These are phyloP conservation scores for Aspergillus clavatus DNA, from an alignment of 2,329 filamentous ascomycete species.

Conservation along the genomic window DNA sequence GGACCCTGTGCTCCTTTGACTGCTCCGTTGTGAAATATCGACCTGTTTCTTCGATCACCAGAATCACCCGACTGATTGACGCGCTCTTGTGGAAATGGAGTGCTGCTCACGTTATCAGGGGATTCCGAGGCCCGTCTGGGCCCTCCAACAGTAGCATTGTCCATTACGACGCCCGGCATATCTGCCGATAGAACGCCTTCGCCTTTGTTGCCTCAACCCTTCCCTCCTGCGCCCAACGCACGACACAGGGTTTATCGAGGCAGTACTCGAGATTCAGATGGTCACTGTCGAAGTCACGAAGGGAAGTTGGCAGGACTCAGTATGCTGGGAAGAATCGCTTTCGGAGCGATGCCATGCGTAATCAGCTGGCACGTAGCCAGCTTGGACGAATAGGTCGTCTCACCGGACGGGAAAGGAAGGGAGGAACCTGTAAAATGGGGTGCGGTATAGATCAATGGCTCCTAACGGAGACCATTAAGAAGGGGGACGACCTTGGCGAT, in stretches of 20 bases:
- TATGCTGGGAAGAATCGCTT: conserved; percentile 13
- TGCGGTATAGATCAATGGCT: no score
- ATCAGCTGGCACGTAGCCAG: conserved; percentile 5
- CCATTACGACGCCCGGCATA: conserved; percentile 43
- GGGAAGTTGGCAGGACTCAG: conserved; percentile 19
- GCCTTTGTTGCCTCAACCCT: conserved; percentile 19
- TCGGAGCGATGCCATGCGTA: conserved; percentile 26
- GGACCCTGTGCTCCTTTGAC: conserved; percentile 10
- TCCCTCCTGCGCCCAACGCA: conserved; percentile 28
- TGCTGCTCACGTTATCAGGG: conserved; percentile 24
- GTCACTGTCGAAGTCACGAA: conserved; percentile 22
- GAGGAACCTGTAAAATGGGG: background rate
- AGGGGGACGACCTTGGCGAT: no score
- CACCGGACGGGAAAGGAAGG: background rate
- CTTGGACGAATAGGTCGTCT: background rate
- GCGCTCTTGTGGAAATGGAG: conserved; percentile 12
- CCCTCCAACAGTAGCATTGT: conserved; percentile 30
- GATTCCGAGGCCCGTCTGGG: conserved; percentile 19
- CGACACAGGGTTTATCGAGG: conserved; percentile 18
- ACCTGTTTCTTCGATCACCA: conserved; percentile 20
- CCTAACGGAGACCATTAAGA: background rate
- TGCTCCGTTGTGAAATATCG: conserved; percentile 25
- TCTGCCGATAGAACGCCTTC: conserved; percentile 20
- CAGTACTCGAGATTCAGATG: conserved; percentile 14
- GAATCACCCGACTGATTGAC: conserved; percentile 13